A percentile compares a stretch with the other conserved stretches of the same genome.
Conservation (phyloP, 2,329 filamentous ascomycete genomes). For the Venturia effusa region DNA sequence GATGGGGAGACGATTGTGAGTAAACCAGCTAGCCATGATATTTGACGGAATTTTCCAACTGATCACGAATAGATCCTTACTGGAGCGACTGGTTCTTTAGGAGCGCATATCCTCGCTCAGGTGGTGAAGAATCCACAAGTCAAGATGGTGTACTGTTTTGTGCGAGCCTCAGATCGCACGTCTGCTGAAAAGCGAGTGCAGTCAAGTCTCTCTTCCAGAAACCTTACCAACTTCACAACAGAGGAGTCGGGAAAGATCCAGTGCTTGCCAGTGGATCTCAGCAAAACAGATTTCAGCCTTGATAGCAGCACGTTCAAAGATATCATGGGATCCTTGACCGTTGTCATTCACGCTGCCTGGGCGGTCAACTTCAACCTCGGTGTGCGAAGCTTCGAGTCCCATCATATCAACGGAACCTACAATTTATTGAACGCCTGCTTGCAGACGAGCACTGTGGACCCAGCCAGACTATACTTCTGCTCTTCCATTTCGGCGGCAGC, state of each 20-base stretch:
- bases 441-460: background rate
- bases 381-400: conserved; percentile 38
- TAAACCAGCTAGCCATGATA: background rate
- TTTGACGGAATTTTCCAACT: background rate
- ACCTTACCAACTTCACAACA: background rate
- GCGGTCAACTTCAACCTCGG: conserved; percentile 47
- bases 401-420: conserved; percentile 26
- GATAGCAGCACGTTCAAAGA: conserved; percentile 16
- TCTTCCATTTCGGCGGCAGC: background rate
- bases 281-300: background rate
- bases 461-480: background rate
- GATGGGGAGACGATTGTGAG: conserved; percentile 22
- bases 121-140: conserved; percentile 21
- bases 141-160: conserved; percentile 39
- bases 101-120: conserved; percentile 43
- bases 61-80: conserved; percentile 32
- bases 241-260: background rate
- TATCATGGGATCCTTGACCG: conserved; percentile 22
- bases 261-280: background rate
- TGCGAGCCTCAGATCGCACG: conserved; percentile 33
- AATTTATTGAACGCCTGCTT: conserved; percentile 5
- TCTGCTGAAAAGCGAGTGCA: conserved; percentile 18
- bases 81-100: conserved; percentile 55
- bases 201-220: background rate
- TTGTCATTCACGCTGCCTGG: conserved; percentile 43